Evolutionary conservation across 2,329 filamentous ascomycete genomes (phyloP).

Genomic region (Aschersonia sp.): DNA sequence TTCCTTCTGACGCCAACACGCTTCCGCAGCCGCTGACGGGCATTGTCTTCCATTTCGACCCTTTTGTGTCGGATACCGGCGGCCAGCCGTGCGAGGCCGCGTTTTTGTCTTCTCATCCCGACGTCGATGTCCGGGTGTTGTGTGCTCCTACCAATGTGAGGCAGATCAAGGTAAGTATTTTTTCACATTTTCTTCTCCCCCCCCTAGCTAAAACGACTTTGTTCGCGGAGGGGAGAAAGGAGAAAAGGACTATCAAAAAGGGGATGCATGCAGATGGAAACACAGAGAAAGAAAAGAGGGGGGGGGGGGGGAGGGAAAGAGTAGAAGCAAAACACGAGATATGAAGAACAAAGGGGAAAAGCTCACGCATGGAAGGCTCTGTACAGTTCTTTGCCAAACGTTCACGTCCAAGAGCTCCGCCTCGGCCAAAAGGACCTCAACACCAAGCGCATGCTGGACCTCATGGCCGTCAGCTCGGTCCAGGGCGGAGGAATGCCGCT

Average conservation of each 20-base stretch:
- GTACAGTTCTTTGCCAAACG: conserved; percentile 25
- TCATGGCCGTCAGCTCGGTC: conserved; percentile 37
- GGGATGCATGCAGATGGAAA: too few species aligned
- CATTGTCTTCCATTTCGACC: conserved; percentile 51
- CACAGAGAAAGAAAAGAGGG: too few species aligned
- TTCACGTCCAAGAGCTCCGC: conserved; percentile 33
- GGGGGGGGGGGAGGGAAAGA: neutral
- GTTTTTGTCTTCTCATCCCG: conserved; percentile 28
- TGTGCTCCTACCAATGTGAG: conserved; percentile 37
- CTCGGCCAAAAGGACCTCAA: conserved; percentile 38
- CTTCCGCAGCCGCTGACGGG: conserved; percentile 40
- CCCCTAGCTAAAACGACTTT: too few species aligned
- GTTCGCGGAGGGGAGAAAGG: too few species aligned
- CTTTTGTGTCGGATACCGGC: conserved; percentile 30
- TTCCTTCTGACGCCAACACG: conserved; percentile 25
- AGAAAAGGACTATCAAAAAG: too few species aligned
- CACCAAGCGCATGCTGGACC: conserved; percentile 40
- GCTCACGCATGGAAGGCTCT: conserved; percentile 12
- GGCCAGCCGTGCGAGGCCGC: conserved; percentile 45
- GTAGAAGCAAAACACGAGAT: neutral
- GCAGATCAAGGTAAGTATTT: conserved; percentile 16
- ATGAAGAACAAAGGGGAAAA: neutral
- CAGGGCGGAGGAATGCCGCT: conserved; percentile 30
- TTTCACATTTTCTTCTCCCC: too few species aligned
- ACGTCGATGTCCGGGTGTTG: conserved; percentile 34